phyloP scores from a whole-genome alignment of 495 filamentous ascomycete species.

The Sphaerosporella brunnea region DNA sequence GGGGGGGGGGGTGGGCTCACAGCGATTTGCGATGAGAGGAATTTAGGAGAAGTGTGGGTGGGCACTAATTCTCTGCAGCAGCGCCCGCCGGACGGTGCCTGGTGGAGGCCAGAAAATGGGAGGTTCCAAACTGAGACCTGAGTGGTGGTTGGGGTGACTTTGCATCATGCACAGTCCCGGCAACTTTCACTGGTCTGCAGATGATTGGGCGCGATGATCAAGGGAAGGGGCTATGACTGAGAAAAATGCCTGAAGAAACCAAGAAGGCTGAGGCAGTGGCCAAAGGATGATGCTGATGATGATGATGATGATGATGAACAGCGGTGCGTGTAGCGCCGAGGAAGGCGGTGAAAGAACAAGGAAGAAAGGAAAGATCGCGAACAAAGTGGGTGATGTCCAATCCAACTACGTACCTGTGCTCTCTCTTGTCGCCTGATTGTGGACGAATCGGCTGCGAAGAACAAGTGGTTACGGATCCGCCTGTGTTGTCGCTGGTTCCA shows the following conservation, averaged over 20 bases:
- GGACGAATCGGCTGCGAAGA: too few relatives aligned
- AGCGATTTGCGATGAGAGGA: conserved; percentile 4
- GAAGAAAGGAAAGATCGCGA: not conserved
- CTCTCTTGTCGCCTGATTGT: too few relatives aligned
- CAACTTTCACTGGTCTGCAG: not conserved
- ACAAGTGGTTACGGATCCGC: too few relatives aligned
- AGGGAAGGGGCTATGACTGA: not conserved
- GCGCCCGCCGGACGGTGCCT: not conserved
- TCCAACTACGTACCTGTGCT: conserved; percentile 1
- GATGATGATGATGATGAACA: not conserved
- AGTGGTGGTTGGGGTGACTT: not conserved
- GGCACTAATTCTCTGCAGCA: conserved; percentile 1
- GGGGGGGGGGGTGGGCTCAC: too few relatives aligned
- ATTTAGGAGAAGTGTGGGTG: not conserved
- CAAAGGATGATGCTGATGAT: not conserved
- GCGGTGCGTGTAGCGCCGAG: too few relatives aligned
- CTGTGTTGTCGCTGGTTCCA: too few relatives aligned
- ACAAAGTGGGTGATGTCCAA: too few relatives aligned
- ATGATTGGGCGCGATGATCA: not conserved
- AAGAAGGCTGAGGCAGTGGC: conserved; percentile 3
- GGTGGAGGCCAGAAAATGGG: conserved; percentile 4
- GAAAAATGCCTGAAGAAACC: not conserved
- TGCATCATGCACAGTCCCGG: conserved; percentile 5
- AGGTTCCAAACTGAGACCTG: not conserved
- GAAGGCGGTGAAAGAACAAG: not conserved